These are phyloP conservation scores for Kuraishia ogatae DNA, from an alignment of 805 yeast genomes.

Conservation along the genomic window DNA sequence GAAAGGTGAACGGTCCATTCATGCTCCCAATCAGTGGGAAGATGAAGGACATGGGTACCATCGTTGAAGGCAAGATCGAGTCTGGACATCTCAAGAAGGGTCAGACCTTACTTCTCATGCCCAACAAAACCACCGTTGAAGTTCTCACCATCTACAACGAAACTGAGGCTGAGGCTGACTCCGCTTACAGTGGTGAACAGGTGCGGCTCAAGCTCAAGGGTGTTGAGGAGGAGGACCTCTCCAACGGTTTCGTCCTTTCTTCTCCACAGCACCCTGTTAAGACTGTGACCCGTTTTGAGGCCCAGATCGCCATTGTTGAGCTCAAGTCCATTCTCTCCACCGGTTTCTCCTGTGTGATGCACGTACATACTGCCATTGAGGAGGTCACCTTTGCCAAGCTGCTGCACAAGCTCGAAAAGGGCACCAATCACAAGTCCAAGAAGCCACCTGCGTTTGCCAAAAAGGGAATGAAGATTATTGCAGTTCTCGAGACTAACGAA, in stretches of 20 bases:
- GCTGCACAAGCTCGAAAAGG: constrained; percentile 91
- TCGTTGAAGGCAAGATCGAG: constrained; percentile 97
- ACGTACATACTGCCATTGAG: constrained; percentile 96
- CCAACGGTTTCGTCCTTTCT: constrained; percentile 85
- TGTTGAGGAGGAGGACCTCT: constrained; percentile 93
- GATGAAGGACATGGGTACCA: constrained; percentile 95
- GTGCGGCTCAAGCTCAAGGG: constrained; percentile 90
- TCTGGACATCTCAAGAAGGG: constrained; percentile 88
- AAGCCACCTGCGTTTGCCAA: constrained; percentile 98
- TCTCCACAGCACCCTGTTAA: constrained; percentile 83
- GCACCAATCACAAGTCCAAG: constrained; percentile 93
- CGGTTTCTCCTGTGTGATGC: constrained; percentile 98
- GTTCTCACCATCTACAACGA: constrained; percentile 85
- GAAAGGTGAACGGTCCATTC: constrained; percentile 90
- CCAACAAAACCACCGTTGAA: constrained; percentile 78
- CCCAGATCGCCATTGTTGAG: constrained; percentile 95
- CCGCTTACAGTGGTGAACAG: constrained; percentile 95
- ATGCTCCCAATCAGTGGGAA: constrained; percentile 94
- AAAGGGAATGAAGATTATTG: constrained; percentile 97
- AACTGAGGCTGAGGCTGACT: constrained; percentile 87
- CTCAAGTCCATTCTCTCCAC: constrained; percentile 88
- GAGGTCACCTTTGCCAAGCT: constrained; percentile 79
- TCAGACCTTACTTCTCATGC: constrained; percentile 76
- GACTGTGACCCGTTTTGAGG: constrained; percentile 85
- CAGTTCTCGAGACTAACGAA: constrained; percentile 73